Evolutionary conservation across 768 basidiomycete genomes (phyloP).

Genomic region (Amanita fuliginea): DNA sequence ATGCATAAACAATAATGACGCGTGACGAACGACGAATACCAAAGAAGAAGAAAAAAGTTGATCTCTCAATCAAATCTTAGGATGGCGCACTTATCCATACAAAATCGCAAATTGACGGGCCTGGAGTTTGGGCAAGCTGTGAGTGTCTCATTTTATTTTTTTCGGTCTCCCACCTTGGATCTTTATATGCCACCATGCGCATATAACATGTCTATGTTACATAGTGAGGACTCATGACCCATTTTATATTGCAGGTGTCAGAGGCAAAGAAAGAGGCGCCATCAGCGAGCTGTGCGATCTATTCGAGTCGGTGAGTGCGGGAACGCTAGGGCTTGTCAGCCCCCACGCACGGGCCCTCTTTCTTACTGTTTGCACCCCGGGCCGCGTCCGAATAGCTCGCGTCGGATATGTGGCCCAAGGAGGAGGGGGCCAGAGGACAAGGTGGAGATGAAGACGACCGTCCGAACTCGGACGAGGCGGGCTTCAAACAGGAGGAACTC

Average conservation of each 20-base stretch:
- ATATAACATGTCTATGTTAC: no score
- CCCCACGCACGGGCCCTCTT: not conserved
- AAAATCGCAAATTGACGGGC: slow-evolving; percentile 61
- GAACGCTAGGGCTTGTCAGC: not conserved
- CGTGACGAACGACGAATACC: no score
- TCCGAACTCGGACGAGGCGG: slow-evolving; percentile 10
- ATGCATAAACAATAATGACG: no score
- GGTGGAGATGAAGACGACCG: slow-evolving; percentile 9
- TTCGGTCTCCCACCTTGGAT: not conserved
- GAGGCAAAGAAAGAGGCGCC: slow-evolving; percentile 73
- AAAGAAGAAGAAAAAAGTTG: no score
- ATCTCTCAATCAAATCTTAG: slow-evolving; percentile 19
- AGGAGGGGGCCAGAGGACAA: slow-evolving; percentile 7
- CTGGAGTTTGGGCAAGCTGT: slow-evolving; percentile 81
- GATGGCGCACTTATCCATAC: slow-evolving; percentile 61
- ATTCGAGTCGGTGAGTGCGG: slow-evolving; percentile 54
- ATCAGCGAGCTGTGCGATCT: slow-evolving; percentile 71
- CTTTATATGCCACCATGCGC: not conserved
- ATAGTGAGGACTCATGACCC: no score
- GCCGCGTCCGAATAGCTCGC: slow-evolving; percentile 39
- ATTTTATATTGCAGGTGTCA: slow-evolving; percentile 33
- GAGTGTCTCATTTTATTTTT: slow-evolving; percentile 10
- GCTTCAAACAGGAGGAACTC: slow-evolving; percentile 20
- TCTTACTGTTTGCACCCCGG: not conserved
- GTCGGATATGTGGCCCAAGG: slow-evolving; percentile 57